Conservation (phyloP, 1,284 basidiomycete species). For the Thecaphora thlaspeos region DNA sequence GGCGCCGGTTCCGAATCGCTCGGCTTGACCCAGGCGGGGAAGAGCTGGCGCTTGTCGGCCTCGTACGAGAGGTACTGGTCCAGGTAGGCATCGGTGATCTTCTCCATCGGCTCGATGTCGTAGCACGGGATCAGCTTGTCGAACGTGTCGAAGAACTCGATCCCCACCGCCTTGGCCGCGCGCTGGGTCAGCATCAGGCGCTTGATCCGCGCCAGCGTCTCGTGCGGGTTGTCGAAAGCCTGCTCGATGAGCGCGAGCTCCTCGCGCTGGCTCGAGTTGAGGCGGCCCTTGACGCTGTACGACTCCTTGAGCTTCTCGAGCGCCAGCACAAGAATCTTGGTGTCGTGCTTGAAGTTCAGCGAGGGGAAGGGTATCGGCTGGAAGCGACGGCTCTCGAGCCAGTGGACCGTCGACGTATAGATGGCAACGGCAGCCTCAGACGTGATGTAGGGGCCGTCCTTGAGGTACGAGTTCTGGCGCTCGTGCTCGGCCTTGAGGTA, state of each 20-base stretch:
- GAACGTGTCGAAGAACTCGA: conserved; percentile 58
- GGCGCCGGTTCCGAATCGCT: conserved; percentile 56
- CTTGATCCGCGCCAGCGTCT: conserved; percentile 57
- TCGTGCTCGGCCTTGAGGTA: conserved; percentile 57
- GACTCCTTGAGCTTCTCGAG: conserved; percentile 57
- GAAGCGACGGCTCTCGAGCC: conserved; percentile 57
- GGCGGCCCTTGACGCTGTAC: conserved; percentile 56
- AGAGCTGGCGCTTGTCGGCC: conserved; percentile 57
- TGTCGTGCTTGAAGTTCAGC: conserved; percentile 57
- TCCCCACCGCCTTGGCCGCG: conserved; percentile 56
- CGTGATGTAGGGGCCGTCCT: conserved; percentile 57
- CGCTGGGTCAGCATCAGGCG: conserved; percentile 57
- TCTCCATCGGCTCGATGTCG: conserved; percentile 58
- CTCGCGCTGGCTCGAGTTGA: conserved; percentile 57
- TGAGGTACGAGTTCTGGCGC: conserved; percentile 56
- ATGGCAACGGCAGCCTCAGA: conserved; percentile 56
- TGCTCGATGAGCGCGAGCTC: conserved; percentile 57
- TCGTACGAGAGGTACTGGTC: conserved; percentile 57
- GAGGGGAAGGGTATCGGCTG: conserved; percentile 57
- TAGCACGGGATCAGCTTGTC: conserved; percentile 54
- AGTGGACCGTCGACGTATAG: conserved; percentile 57
- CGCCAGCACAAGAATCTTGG: conserved; percentile 54
- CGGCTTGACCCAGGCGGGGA: conserved; percentile 58
- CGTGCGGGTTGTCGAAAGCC: conserved; percentile 57
- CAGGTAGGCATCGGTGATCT: conserved; percentile 58